Conservation (phyloP, 1,284 basidiomycete genomes). For the Taiwanofungus camphoratus region DNA sequence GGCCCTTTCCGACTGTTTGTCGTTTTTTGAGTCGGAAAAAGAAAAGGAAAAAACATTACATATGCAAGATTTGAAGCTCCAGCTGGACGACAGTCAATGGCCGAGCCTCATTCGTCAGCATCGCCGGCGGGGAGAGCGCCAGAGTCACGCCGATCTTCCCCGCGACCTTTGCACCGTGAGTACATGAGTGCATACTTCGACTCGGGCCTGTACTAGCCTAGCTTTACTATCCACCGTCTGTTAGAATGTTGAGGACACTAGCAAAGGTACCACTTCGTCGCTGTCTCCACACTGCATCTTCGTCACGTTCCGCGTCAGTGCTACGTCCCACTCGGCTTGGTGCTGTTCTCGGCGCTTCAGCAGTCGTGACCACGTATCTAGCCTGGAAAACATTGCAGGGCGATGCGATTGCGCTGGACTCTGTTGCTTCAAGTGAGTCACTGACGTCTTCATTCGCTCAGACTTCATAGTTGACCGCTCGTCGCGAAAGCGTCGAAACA, state of each 20-base stretch:
- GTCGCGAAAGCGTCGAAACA: slow-evolving; percentile 14
- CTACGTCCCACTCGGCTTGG: slow-evolving; percentile 27
- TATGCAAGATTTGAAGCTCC: too few species aligned
- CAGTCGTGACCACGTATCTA: slow-evolving; percentile 40
- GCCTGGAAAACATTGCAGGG: slow-evolving; percentile 32
- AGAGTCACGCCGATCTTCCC: too few species aligned
- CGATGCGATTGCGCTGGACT: slow-evolving; percentile 38
- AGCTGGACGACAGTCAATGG: too few species aligned
- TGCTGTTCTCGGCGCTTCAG: slow-evolving; percentile 38
- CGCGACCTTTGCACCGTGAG: too few species aligned
- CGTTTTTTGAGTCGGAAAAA: too few species aligned
- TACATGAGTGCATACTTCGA: too few species aligned
- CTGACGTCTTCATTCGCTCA: not conserved
- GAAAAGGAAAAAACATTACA: too few species aligned
- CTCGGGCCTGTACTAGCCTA: too few species aligned
- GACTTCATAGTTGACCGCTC: not conserved
- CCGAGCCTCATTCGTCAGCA: too few species aligned
- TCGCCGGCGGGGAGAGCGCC: too few species aligned
- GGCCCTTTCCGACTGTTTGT: too few species aligned
- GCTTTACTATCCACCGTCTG: too few species aligned
- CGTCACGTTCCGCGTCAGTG: slow-evolving; percentile 19
- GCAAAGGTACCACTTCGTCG: slow-evolving; percentile 34
- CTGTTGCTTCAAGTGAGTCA: slow-evolving; percentile 16
- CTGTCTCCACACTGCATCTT: slow-evolving; percentile 35
- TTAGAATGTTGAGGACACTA: slow-evolving; percentile 34